A percentile compares a stretch with the other conserved stretches of the same genome.
These are phyloP conservation scores for Cladosporium colombiae DNA, from an alignment of 2,329 filamentous ascomycete species.

Conservation along the genomic window DNA sequence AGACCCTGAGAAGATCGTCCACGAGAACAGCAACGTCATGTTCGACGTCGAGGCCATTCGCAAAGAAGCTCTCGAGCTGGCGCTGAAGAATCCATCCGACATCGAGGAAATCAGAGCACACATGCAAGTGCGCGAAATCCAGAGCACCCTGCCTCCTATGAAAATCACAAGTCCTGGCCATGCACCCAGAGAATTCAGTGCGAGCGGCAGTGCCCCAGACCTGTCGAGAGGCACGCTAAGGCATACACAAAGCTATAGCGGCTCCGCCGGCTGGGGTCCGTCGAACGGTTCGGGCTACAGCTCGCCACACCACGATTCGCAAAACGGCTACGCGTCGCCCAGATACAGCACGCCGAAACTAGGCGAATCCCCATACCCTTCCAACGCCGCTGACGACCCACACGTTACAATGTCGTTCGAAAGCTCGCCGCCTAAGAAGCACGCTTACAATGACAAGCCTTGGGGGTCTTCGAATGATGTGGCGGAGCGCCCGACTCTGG, in stretches of 20 bases:
- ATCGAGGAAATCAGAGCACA: slow-evolving; percentile 78
- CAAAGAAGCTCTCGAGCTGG: slow-evolving; percentile 67
- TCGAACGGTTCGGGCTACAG: slow-evolving; percentile 16
- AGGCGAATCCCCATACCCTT: neutral
- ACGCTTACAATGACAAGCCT: slow-evolving; percentile 17
- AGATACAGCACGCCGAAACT: neutral
- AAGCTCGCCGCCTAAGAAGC: slow-evolving; percentile 27
- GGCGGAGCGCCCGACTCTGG: neutral
- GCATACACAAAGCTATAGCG: slow-evolving; percentile 50
- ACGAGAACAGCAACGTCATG: slow-evolving; percentile 59
- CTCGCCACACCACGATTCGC: slow-evolving; percentile 24
- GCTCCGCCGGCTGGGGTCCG: slow-evolving; percentile 9
- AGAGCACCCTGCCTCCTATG: slow-evolving; percentile 87
- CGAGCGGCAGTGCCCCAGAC: slow-evolving; percentile 3
- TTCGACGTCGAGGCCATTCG: slow-evolving; percentile 96
- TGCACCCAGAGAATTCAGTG: slow-evolving; percentile 38
- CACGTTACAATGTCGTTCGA: slow-evolving; percentile 53
- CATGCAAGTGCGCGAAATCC: slow-evolving; percentile 59
- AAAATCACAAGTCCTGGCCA: slow-evolving; percentile 58
- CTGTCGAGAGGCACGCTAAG: slow-evolving; percentile 36
- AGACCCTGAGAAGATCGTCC: slow-evolving; percentile 18
- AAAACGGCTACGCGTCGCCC: slow-evolving; percentile 37
- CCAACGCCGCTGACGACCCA: slow-evolving; percentile 34
- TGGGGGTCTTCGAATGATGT: slow-evolving; percentile 10
- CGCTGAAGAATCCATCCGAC: slow-evolving; percentile 65